Evolutionary conservation across 306 rosid species (phyloP), one percentile per base, ranked within the genome.

Genomic region (Ziziphus jujuba): DNA sequence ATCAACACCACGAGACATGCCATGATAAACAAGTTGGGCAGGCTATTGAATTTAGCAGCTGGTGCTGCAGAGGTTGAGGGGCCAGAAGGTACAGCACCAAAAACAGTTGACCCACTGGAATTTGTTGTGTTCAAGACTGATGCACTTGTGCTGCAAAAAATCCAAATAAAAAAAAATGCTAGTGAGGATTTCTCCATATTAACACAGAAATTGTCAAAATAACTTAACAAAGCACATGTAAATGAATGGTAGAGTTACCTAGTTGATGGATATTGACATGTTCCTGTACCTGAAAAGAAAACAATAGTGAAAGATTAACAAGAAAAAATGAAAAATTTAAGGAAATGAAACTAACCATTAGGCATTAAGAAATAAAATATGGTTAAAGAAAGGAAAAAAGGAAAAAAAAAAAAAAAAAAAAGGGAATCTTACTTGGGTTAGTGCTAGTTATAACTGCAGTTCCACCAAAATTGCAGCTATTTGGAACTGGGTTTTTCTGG

Each of bases 391-490:
- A 15, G 7, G 4, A 19, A 56, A 61, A 51, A 33, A 63, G 44
- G 7, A 16, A 0, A 51, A 56, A n/a, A 13, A 13, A 24, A 9
- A 3, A 23, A 28, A 28, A 52, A 0, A 66, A 67, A 17, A 67
- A 43, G 15, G n/a, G 4, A 5, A 43, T 24, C 87, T 85, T 85
- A 90, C 97, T 87, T 76, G 97, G 97, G 56, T 87, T 77, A 62
- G 85, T 85, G 84, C 78, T 90, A 47, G 93, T 87, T 40, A 80
- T 78, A 44, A 90, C 78, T 70, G 97, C 97, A 61, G 95, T 73
- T 75, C 95, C 95, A 72, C 75, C 95, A 80, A 90, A 90, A 65
- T 85, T 90, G 73, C 97, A 90, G 75, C 97, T 81, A 79, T 77
- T 90, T 23, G 96, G 96, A 59, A 87, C 61, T 31, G 96, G 91